Evolutionary conservation across 257 asterid genomes (phyloP).

Genomic region (Plantago major): DNA sequence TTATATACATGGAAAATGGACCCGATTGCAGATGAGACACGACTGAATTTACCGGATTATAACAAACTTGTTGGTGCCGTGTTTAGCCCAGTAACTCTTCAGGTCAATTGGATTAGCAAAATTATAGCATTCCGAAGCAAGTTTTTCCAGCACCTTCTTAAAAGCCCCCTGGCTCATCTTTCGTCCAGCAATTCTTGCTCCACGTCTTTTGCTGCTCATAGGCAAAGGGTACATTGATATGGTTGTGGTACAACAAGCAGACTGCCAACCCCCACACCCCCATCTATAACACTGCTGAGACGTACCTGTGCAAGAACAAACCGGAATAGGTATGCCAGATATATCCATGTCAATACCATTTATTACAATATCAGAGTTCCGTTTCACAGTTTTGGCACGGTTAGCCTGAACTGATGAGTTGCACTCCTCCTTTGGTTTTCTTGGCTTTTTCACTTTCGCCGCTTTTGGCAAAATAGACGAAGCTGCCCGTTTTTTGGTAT

Average conservation of each 20-base stretch:
- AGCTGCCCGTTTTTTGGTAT: slow-evolving; percentile 51
- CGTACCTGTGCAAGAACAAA: slow-evolving; percentile 87
- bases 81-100: slow-evolving; percentile 96
- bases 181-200: slow-evolving; percentile 94
- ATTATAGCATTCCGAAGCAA: slow-evolving; percentile 71
- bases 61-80: slow-evolving; percentile 95
- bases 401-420: slow-evolving; percentile 33
- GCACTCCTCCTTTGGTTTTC: slow-evolving; percentile 63
- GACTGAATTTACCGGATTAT: slow-evolving; percentile 63
- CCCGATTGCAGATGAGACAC: slow-evolving; percentile 26
- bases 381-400: slow-evolving; percentile 64
- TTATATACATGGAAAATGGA: slow-evolving; percentile 61
- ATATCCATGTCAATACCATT: slow-evolving; percentile 88
- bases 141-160: slow-evolving; percentile 90
- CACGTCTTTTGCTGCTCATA: slow-evolving; percentile 90
- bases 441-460: slow-evolving; percentile 65
- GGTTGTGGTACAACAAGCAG: slow-evolving; percentile 93
- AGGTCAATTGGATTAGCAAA: slow-evolving; percentile 77
- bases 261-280: slow-evolving; percentile 99
- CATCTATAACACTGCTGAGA: slow-evolving; percentile 97
- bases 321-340: slow-evolving; percentile 84
- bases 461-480: slow-evolving; percentile 47
- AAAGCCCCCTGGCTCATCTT: slow-evolving; percentile 98
- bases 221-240: slow-evolving; percentile 93
- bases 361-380: slow-evolving; percentile 68